Base-by-base conservation (phyloP, 225 moss, liverwort and hornwort genomes). In the Takakia lepidozioides region DNA sequence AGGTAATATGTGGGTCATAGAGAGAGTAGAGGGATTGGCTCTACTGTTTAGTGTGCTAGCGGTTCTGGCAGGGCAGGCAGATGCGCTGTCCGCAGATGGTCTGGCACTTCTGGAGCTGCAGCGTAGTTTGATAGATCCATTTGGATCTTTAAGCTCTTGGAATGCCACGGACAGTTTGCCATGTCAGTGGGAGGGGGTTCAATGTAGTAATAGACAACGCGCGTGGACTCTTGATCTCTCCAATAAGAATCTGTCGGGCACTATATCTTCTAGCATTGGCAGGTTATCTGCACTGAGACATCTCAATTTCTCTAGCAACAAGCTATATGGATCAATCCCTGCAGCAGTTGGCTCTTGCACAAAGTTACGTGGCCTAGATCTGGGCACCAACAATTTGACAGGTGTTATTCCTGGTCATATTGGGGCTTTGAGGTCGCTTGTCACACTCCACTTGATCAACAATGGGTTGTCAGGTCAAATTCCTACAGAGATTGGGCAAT, bases 201-300 rank as follows among this genome's bases (percentile, higher is more conserved):
- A 36, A 23, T 79, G 79, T 57, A 10, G 29, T 5, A 70, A 37
- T 3, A 3, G 49, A 27, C 49, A 32, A 0, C 59, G 69, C 3
- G 79, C 74, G 7, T 67, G 63, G 79, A 67, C 74, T 29, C 3
- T 79, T 32, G 17, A 60, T 46, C 74, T 79, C 2, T 50, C 69
- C 8, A 49, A 25, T 13, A 6, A 10, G 16, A 79, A 67, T 46
- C 54, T 79, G 2, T 61, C 70, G 35, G 79, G 79, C 45, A 66
- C 28, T 7, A 57, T 79, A 22, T 76, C 72, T 17, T 29, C 72
- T 15, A 66, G 65, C 72, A 65, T 81, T 56, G 65, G 71, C 49
- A 62, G 59, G 34, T 25, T 76, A 6, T 26, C 21, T 25, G 68
- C 68, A 25, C 56, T 81, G 3, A 64, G 68, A 2, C 71, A 69